Evolutionary conservation across 2,329 filamentous ascomycete genomes (phyloP).

Genomic region (Beauveria sp.): DNA sequence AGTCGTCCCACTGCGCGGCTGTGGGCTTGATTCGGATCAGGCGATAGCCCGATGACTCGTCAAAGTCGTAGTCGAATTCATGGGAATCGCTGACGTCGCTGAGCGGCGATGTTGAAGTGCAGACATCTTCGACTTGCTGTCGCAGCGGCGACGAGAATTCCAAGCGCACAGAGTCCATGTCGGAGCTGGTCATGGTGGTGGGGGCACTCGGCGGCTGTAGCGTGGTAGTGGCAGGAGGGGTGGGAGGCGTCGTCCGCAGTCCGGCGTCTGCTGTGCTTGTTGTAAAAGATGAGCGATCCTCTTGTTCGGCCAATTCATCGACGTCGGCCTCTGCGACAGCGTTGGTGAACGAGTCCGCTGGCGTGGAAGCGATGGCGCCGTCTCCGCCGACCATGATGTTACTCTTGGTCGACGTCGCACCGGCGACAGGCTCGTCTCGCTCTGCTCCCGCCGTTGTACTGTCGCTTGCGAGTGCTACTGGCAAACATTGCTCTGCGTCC

Average conservation of each 20-base stretch:
- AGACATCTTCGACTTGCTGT: background rate
- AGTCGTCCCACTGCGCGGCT: conserved; percentile 28
- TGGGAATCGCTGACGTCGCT: conserved; percentile 11
- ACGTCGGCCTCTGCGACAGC: background rate
- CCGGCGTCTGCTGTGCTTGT: background rate
- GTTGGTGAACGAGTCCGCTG: background rate
- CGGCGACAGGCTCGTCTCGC: background rate
- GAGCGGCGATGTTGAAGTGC: background rate
- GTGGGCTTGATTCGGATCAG: conserved; percentile 29
- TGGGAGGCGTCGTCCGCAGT: background rate
- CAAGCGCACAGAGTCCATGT: background rate
- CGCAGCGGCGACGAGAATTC: background rate
- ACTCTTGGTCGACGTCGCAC: background rate
- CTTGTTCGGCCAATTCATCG: background rate
- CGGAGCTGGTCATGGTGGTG: background rate
- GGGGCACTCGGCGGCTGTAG: background rate
- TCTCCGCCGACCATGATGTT: background rate
- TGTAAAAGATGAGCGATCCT: background rate
- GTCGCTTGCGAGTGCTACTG: background rate
- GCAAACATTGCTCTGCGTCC: background rate
- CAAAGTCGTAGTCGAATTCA: conserved; percentile 24
- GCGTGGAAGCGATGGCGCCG: background rate
- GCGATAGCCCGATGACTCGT: conserved; percentile 22
- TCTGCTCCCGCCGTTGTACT: background rate
- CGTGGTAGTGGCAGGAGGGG: background rate